A percentile compares a stretch with the other conserved stretches of the same genome.
These are phyloP conservation scores for Dendrobium officinale DNA, from an alignment of 106 monocot species.

Conservation along the genomic window DNA sequence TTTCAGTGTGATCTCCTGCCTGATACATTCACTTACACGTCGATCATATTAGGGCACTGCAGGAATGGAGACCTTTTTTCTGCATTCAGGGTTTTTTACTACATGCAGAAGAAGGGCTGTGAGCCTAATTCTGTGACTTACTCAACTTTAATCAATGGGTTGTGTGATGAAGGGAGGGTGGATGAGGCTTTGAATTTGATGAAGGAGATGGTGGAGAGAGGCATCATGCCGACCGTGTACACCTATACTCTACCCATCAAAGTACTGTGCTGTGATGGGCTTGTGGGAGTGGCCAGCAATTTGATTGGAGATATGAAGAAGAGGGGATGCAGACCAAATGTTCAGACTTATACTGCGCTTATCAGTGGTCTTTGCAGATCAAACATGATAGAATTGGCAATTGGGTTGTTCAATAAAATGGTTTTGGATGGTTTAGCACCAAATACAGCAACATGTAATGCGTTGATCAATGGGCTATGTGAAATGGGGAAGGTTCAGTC, in stretches of 20 bases:
- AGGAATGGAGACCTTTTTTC: slow-evolving; percentile 40
- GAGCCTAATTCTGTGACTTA: slow-evolving; percentile 63
- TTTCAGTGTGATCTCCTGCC: slow-evolving; percentile 31
- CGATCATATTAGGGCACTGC: slow-evolving; percentile 69
- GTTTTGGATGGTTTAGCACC: slow-evolving; percentile 36
- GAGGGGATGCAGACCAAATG: slow-evolving; percentile 46
- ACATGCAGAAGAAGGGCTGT: slow-evolving; percentile 52
- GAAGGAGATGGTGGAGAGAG: slow-evolving; percentile 50
- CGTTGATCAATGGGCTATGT: slow-evolving; percentile 76
- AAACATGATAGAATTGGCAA: slow-evolving; percentile 30
- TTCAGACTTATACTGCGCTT: slow-evolving; percentile 63
- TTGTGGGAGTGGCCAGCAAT: slow-evolving; percentile 32
- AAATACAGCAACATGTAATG: slow-evolving; percentile 69
- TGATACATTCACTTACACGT: slow-evolving; percentile 73
- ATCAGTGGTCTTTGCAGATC: slow-evolving; percentile 56
- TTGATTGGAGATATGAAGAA: slow-evolving; percentile 55
- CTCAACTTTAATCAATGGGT: slow-evolving; percentile 57
- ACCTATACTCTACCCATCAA: slow-evolving; percentile 58
- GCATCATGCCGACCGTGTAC: slow-evolving; percentile 45
- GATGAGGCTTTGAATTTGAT: slow-evolving; percentile 63
- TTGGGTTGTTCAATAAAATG: slow-evolving; percentile 74
- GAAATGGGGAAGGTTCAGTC: slow-evolving; percentile 24
- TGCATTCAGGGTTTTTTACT: slow-evolving; percentile 46
- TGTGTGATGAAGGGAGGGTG: slow-evolving; percentile 38
- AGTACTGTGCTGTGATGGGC: slow-evolving; percentile 30